Percentiles rank a stretch among this genome's conserved stretches.
phyloP scores from a whole-genome alignment of 2,329 filamentous ascomycete genomes.

The Verticillium tricorpus region DNA sequence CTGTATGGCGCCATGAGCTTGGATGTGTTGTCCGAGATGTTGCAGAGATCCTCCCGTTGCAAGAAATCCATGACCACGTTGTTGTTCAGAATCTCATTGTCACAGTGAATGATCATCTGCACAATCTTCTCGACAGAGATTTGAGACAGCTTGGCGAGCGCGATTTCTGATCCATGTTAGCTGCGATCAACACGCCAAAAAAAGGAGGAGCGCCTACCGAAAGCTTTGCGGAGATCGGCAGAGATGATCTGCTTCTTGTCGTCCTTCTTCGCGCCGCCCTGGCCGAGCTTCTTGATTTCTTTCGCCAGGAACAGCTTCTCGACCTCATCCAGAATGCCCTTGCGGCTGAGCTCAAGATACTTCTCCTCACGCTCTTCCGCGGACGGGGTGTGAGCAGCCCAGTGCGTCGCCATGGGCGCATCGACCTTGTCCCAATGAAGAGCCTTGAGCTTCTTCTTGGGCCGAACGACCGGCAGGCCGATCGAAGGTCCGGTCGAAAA shows the following conservation, averaged over 20 bases:
- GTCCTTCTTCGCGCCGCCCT: constrained; percentile 67
- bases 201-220: constrained; percentile 48
- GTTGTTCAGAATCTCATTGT: constrained; percentile 83
- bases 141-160: constrained; percentile 88
- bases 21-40: constrained; percentile 81
- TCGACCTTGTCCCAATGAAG: constrained; percentile 99
- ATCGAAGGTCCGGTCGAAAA: constrained; percentile 50
- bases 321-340: constrained; percentile 94
- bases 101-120: constrained; percentile 93
- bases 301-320: constrained; percentile 97
- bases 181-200: neutral
- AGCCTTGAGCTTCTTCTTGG: constrained; percentile 99
- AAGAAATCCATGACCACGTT: constrained; percentile 94
- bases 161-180: constrained; percentile 61
- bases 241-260: constrained; percentile 98
- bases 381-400: constrained; percentile 84
- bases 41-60: constrained; percentile 87
- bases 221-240: constrained; percentile 81
- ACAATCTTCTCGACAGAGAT: constrained; percentile 78
- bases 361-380: constrained; percentile 89
- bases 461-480: constrained; percentile 74
- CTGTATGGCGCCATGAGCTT: constrained; percentile 95
- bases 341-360: constrained; percentile 86
- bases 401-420: constrained; percentile 83
- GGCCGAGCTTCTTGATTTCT: constrained; percentile 84